Evolutionary conservation across 352 stramenopile genomes (phyloP).

Genomic region (Saprolegnia parasitica): DNA sequence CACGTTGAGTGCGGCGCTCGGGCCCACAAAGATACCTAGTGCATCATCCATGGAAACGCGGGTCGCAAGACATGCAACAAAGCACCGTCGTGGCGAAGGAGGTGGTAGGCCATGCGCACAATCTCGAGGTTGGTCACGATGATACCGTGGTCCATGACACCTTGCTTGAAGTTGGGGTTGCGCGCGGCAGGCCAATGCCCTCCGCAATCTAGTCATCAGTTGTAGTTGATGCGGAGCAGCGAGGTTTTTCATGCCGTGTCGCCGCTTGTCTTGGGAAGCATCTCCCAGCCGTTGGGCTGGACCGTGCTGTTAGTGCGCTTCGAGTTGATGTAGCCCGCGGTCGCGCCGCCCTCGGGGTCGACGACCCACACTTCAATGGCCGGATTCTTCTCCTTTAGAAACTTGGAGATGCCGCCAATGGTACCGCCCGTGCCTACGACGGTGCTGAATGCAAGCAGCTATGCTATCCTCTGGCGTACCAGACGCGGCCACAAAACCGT

Average conservation of each 20-base stretch:
- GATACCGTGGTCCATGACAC: constrained; percentile 87
- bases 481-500: constrained; percentile 88
- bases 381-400: constrained; percentile 85
- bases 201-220: constrained; percentile 73
- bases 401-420: constrained; percentile 89
- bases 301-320: constrained; percentile 49
- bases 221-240: neutral
- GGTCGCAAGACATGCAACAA: no score
- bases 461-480: no score
- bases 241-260: neutral
- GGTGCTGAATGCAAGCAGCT: neutral
- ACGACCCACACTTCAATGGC: constrained; percentile 60
- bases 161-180: constrained; percentile 91
- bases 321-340: constrained; percentile 83
- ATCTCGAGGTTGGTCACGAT: constrained; percentile 90
- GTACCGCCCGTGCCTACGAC: constrained; percentile 87
- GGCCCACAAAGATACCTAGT: constrained; percentile 86
- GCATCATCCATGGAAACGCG: no score
- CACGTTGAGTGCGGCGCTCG: constrained; percentile 70
- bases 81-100: constrained; percentile 84
- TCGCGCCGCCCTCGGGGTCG: constrained; percentile 76
- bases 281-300: constrained; percentile 83
- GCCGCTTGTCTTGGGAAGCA: constrained; percentile 68
- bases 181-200: constrained; percentile 89
- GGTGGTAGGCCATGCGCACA: constrained; percentile 89